A percentile compares a stretch with the other conserved stretches of the same genome.
These are phyloP conservation scores for Thinopyrum elongatum DNA, from an alignment of 176 grass and related monocot species.

Conservation along the genomic window DNA sequence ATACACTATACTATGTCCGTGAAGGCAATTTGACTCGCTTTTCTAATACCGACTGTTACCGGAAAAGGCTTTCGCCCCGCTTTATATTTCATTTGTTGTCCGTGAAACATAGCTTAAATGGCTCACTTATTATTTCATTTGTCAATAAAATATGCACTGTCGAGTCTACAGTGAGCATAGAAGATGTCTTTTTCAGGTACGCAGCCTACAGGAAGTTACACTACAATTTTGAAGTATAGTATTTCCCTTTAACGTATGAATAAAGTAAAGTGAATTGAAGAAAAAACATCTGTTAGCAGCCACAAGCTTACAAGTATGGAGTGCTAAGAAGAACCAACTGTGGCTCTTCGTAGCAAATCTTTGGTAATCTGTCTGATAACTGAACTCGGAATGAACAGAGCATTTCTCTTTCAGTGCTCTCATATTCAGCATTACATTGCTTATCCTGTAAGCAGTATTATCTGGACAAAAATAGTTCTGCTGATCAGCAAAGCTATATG, in stretches of 20 bases:
- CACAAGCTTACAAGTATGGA: slow-evolving; percentile 3
- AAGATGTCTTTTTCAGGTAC: slow-evolving; percentile 13
- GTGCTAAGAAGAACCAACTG: neutral
- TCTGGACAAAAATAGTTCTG: neutral
- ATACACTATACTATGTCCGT: neutral
- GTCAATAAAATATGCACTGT: neutral
- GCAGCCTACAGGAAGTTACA: slow-evolving; percentile 1
- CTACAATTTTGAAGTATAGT: neutral
- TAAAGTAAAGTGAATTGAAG: neutral
- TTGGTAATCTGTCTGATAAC: neutral
- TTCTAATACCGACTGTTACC: neutral
- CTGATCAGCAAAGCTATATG: neutral
- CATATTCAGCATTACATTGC: neutral
- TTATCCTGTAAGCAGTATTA: neutral
- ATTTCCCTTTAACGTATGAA: neutral
- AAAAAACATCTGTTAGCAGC: neutral
- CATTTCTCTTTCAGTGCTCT: neutral
- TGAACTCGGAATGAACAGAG: slow-evolving; percentile 23
- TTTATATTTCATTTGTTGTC: no score
- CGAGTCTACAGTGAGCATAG: neutral
- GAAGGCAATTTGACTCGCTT: neutral
- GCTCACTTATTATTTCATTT: neutral
- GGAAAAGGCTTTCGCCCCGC: no score
- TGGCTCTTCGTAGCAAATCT: neutral
- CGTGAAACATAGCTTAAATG: neutral